A percentile compares a stretch with the other conserved stretches of the same genome.
Conservation (phyloP, 805 yeast genomes). For the Candida anglica region DNA sequence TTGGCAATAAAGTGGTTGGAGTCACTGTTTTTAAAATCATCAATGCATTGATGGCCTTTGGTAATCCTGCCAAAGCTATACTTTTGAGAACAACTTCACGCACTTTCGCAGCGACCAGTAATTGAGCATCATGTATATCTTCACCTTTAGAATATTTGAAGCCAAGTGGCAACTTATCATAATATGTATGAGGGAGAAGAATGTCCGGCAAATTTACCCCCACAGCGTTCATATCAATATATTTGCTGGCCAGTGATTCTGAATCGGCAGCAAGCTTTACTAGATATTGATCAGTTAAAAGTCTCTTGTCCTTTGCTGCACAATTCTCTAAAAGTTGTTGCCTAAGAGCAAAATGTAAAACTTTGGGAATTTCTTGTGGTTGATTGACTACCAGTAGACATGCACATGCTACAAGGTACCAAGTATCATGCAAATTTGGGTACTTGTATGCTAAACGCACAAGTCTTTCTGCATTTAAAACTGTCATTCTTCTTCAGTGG, state of each 20-base stretch:
- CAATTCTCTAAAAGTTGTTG: conserved; percentile 37
- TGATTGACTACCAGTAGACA: conserved; percentile 76
- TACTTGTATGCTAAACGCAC: conserved; percentile 47
- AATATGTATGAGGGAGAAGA: conserved; percentile 34
- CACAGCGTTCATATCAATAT: conserved; percentile 34
- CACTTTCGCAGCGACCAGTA: conserved; percentile 45
- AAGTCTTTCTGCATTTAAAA: conserved; percentile 55
- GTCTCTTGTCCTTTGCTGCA: conserved; percentile 14
- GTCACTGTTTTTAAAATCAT: conserved; percentile 61
- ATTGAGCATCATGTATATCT: conserved; percentile 34
- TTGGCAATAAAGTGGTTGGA: conserved; percentile 41
- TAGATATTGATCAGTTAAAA: conserved; percentile 30
- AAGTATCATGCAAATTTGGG: conserved; percentile 51
- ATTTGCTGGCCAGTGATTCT: conserved; percentile 34
- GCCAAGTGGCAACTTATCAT: conserved; percentile 32
- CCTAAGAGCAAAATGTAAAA: conserved; percentile 65
- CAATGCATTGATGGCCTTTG: conserved; percentile 78
- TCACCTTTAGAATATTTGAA: conserved; percentile 29
- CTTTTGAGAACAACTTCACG: conserved; percentile 78
- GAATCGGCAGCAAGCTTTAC: conserved; percentile 37
- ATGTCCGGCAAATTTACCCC: conserved; percentile 41
- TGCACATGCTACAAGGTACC: conserved; percentile 82
- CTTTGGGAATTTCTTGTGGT: conserved; percentile 73
- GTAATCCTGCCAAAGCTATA: conserved; percentile 78
- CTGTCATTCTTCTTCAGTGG: conserved; percentile 11